Evolutionary conservation across 139 green algal species (phyloP).

Genomic region (Chlorella vulgaris): DNA sequence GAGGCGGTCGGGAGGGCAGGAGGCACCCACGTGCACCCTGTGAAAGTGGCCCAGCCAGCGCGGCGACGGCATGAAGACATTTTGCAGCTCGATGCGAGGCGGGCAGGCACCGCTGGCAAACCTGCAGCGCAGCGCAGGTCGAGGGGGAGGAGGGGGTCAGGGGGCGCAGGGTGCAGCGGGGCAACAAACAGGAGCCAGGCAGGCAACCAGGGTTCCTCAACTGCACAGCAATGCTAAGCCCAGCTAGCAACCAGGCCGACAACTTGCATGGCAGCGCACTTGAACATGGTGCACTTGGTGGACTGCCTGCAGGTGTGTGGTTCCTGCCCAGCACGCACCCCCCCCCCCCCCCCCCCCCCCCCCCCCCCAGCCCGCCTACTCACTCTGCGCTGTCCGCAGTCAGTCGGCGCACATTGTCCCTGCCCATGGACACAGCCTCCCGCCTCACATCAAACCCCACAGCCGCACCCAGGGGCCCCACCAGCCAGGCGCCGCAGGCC

Average conservation of each 20-base stretch:
- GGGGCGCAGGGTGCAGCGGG: background rate
- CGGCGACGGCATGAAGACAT: conserved; percentile 62
- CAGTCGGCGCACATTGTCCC: conserved; percentile 42
- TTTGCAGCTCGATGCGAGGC: conserved; percentile 48
- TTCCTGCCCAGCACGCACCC: no score
- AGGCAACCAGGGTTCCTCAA: no score
- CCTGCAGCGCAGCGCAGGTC: conserved; percentile 21
- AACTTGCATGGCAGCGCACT: no score
- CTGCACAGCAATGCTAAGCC: no score
- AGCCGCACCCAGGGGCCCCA: conserved; percentile 17
- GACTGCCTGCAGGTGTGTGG: no score
- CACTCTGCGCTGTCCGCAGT: conserved; percentile 33
- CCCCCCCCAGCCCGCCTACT: no score
- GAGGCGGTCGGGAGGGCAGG: conserved; percentile 50
- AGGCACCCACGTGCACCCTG: conserved; percentile 67
- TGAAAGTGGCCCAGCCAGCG: conserved; percentile 54
- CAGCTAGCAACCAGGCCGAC: no score
- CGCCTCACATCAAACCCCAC: conserved; percentile 62
- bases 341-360: background rate
- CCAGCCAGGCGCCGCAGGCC: conserved; percentile 58
- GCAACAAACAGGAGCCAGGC: no score
- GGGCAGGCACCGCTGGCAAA: conserved; percentile 41
- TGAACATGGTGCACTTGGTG: no score
- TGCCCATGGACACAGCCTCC: conserved; percentile 34
- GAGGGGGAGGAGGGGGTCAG: background rate